Evolutionary conservation across 176 grass and related monocot species (phyloP), one percentile per base, ranked within the genome.

Genomic region (Aegilops longissima): DNA sequence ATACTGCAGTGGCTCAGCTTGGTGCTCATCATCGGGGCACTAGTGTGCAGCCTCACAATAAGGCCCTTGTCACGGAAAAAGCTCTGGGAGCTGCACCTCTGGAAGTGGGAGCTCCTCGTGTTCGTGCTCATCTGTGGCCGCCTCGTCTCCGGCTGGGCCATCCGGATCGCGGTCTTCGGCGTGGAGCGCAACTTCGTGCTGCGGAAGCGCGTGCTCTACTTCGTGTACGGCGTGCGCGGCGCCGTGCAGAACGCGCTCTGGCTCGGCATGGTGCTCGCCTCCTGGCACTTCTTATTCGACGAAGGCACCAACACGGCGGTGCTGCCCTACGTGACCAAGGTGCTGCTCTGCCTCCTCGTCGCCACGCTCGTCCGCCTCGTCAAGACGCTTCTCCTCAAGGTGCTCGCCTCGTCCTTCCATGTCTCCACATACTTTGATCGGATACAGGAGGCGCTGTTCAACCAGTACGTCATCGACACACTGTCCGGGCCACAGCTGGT

Each of bases 311-410:
- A 78, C 61, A 87, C 74, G 20, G 12, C 51, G 1, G 81, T 79
- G 3, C 73, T 93, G 27, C 85, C 76, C 2, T 94, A 92, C 23
- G 90, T 95, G 49, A 95, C 90, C 0, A 98, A 94, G 86, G 62
- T 91, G 18, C 86, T 98, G 0, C 67, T 95, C 56, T 98, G 96
- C 86, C 38, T 98, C 14, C 78, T 98, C n/a, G 75, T 95, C 3
- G 90, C 88, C 27, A 84, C 90, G 12, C 80, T 95, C 27, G 47
- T 98, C 39, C 93, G 94, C 42, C 92, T 90, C 11, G 64, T 86
- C 73, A 97, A 97, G 82, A 94, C 91, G 1, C 66, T 98, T 82
- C 73, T 98, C 24, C 23, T 95, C 73, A 98, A 98, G 94, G 86
- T 94, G 30, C 69, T 95, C 66, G 94, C 94, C 3, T 97, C 95